Conservation (phyloP, 2,329 filamentous ascomycete genomes). For the Pseudovirgaria hyperparasitica region DNA sequence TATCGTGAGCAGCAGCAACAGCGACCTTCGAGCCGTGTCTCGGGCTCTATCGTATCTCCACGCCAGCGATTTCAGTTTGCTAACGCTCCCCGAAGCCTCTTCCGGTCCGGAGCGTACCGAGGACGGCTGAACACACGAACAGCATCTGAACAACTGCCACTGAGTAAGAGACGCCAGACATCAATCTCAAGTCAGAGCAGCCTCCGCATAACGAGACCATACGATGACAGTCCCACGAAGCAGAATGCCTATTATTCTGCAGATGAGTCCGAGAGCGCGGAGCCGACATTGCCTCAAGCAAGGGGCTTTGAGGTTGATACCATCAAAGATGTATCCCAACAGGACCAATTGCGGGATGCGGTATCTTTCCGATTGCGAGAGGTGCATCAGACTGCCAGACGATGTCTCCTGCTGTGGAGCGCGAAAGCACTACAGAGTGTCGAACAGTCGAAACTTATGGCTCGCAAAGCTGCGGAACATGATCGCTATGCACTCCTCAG, state of each 20-base stretch:
- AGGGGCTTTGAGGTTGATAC: conserved; percentile 1
- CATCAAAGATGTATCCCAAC: too few species aligned
- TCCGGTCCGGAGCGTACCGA: conserved; percentile 16
- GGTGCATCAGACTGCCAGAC: too few species aligned
- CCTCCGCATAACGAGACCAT: conserved; percentile 15
- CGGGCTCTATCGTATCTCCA: conserved; percentile 4
- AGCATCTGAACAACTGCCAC: conserved; percentile 10
- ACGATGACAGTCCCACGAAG: conserved; percentile 7
- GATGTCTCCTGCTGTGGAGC: conserved; percentile 33
- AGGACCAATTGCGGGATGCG: background rate
- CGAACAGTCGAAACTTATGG: conserved; percentile 14
- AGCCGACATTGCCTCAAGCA: conserved; percentile 1
- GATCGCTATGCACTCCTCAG: conserved; percentile 40
- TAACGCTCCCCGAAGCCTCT: conserved; percentile 11
- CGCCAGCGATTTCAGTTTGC: conserved; percentile 3
- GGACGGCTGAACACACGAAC: conserved; percentile 12
- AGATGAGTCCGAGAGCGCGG: conserved; percentile 16
- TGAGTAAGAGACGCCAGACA: conserved; percentile 11
- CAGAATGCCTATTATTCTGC: conserved; percentile 13
- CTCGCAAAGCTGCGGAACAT: conserved; percentile 28
- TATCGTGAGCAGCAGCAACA: conserved; percentile 5
- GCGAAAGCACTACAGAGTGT: conserved; percentile 24
- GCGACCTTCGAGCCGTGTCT: conserved; percentile 13
- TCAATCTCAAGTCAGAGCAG: conserved; percentile 25
- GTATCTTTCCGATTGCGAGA: too few species aligned